Evolutionary conservation across 345 rosid species (phyloP).

Genomic region (Pugionium cornutum): DNA sequence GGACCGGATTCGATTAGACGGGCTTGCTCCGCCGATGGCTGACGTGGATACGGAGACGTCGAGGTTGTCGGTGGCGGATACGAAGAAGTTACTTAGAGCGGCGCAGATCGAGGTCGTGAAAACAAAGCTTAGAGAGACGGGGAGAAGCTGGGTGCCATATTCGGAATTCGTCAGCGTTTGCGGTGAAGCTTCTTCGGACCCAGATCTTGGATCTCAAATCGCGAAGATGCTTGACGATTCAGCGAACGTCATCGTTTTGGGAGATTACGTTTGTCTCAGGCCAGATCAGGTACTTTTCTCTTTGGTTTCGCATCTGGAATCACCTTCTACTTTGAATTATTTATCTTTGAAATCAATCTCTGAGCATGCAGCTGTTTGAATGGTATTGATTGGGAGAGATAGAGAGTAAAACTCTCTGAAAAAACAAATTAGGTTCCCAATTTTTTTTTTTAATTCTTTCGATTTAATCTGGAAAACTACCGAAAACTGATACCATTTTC

Average conservation of each 20-base stretch:
- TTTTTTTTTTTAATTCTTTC: background rate
- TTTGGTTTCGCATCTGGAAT: background rate
- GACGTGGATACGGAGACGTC: conserved; percentile 27
- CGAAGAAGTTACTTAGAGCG: conserved; percentile 72
- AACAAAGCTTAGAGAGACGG: conserved; percentile 59
- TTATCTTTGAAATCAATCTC: background rate
- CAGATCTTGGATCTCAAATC: conserved; percentile 49
- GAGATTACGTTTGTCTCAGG: conserved; percentile 61
- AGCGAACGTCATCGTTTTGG: conserved; percentile 73
- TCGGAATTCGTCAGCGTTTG: conserved; percentile 66
- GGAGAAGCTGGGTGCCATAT: conserved; percentile 57
- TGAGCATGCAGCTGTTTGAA: conserved; percentile 38
- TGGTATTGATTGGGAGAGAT: conserved; percentile 37
- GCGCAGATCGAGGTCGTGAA: conserved; percentile 74
- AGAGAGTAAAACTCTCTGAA: conserved; percentile 28
- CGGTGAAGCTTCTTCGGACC: conserved; percentile 65
- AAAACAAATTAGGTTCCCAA: conserved; percentile 35
- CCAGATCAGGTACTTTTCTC: conserved; percentile 76
- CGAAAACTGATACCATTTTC: conserved; percentile 42
- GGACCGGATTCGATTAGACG: conserved; percentile 66
- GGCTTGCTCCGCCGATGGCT: conserved; percentile 33
- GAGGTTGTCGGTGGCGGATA: conserved; percentile 59
- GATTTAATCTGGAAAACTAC: conserved; percentile 20
- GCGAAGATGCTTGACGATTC: conserved; percentile 79
- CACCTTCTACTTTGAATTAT: background rate